A percentile compares a stretch with the other conserved stretches of the same genome.
Evolutionary conservation across 345 rosid species (phyloP).

Genomic region (Syzygium aqueum): DNA sequence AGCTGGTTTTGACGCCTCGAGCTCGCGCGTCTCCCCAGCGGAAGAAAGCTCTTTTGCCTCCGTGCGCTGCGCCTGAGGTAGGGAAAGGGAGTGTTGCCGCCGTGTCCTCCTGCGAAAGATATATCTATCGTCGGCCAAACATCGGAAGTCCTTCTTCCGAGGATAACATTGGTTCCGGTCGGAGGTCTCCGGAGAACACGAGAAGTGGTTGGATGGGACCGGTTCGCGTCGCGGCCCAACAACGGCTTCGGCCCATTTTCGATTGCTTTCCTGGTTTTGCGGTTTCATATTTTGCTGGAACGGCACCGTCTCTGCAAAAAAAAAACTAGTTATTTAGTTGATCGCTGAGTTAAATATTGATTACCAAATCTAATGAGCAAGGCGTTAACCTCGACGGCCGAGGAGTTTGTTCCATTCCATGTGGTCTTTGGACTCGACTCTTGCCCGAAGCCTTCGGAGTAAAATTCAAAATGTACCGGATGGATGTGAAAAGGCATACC

Average conservation of each 20-base stretch:
- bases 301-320: background rate
- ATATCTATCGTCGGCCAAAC: background rate
- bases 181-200: background rate
- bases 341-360: background rate
- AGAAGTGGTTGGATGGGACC: background rate
- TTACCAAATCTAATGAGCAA: background rate
- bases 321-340: too few species aligned
- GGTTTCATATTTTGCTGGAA: background rate
- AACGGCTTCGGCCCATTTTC: background rate
- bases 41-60: background rate
- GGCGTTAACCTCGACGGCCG: background rate
- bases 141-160: background rate
- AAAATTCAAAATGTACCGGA: rapidly evolving
- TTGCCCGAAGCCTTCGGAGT: rapidly evolving
- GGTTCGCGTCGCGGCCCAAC: background rate
- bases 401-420: background rate
- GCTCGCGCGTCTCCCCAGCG: background rate
- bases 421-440: too few species aligned
- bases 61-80: background rate
- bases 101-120: background rate
- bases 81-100: background rate
- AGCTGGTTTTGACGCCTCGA: background rate
- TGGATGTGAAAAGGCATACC: rapidly evolving
- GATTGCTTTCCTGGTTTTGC: background rate
- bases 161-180: background rate